Evolutionary conservation across 1,284 basidiomycete genomes (phyloP), one percentile per base, ranked within the genome.

Genomic region (Vanrija sp.): DNA sequence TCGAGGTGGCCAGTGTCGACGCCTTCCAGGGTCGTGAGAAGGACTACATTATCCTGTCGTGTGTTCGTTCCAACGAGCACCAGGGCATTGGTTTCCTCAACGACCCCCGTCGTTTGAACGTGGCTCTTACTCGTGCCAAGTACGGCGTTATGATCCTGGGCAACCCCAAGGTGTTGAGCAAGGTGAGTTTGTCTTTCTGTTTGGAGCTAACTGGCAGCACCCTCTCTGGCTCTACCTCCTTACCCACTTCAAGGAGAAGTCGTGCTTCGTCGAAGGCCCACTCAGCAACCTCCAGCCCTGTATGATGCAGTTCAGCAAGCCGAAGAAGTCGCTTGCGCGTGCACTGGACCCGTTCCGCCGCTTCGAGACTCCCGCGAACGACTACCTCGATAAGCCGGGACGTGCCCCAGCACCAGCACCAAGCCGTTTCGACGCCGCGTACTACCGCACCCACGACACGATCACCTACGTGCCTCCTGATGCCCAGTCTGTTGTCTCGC

Each of bases 21-120:
- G 96, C 96, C 2, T 99, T 98, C 84, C 96, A 99, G 75, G 96
- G 96, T 34, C 86, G 96, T 71, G 96, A 99, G 80, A 98, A 98
- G 82, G 96, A 99, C 75, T 98, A 98, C 70, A 98, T 99, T 75
- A 98, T 99, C 67, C 83, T 99, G 51, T 93, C 89, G 72, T 98
- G 96, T 74, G 96, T 99, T n/a, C 82, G 96, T 69, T 96, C 92
- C 78, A 99, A 98, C 76, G 96, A 98, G 73, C 95, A 98, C 72
- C 96, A 98, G 75, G 96, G 96, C 28, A 99, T 99, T 62, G 96
- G 96, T 55, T 99, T 99, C 83, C 82, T 99, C 80, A 97, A 95
- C 70, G 96, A 99, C 75, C 96, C 96, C 4, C 82, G 96, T 60
- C 87, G 96, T 64, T 78, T 99, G 69, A 98, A 99, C 67, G 96